phyloP scores from a whole-genome alignment of 768 basidiomycete genomes.

The Megacollybia marginata region DNA sequence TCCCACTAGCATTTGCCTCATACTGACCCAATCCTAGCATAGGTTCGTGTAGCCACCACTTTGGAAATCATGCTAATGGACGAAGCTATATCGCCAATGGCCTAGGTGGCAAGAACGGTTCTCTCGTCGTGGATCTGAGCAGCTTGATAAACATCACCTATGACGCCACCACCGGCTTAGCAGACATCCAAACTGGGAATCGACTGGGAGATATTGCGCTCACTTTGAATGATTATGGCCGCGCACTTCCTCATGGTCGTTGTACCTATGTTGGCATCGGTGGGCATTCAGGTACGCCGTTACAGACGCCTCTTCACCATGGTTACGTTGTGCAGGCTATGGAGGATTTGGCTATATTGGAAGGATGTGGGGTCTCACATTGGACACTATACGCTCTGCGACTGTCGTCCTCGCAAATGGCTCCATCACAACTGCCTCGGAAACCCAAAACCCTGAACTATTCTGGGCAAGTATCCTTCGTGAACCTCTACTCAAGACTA shows the following conservation, averaged over 20 bases:
- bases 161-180: conserved; percentile 19
- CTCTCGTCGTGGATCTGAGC: conserved; percentile 33
- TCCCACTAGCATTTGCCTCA: not conserved
- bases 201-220: conserved; percentile 30
- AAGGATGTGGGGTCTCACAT: conserved; percentile 21
- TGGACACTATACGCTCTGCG: conserved; percentile 16
- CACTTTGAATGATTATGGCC: conserved; percentile 23
- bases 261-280: conserved; percentile 40
- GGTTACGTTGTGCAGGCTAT: conserved; percentile 12
- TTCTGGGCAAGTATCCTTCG: conserved; percentile 16
- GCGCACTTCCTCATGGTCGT: conserved; percentile 35
- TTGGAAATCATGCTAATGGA: not conserved
- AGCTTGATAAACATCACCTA: conserved; percentile 27
- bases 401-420: conserved; percentile 22
- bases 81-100: conserved; percentile 37
- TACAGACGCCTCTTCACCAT: not conserved
- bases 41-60: not conserved
- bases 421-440: conserved; percentile 13
- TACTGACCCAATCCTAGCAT: not conserved
- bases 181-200: conserved; percentile 30
- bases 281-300: conserved; percentile 30
- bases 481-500: not conserved
- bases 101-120: conserved; percentile 31
- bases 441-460: conserved; percentile 15
- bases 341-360: conserved; percentile 20